Evolutionary conservation across 352 stramenopile species (phyloP).

Genomic region (Pythium volutum): DNA sequence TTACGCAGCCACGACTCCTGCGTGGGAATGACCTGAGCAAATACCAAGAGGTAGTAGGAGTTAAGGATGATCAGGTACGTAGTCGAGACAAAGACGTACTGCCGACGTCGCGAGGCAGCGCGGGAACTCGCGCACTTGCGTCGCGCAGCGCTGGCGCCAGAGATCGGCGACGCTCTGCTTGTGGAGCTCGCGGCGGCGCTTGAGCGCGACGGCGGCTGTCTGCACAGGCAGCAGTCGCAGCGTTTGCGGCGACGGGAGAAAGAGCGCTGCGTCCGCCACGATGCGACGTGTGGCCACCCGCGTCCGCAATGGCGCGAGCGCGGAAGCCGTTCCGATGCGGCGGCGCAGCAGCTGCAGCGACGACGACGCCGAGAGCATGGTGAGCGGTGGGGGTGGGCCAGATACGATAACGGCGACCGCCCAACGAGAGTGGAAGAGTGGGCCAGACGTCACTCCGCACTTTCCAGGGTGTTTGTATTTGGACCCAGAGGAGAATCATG

Average conservation of each 20-base stretch:
- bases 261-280: neutral
- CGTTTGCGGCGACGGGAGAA: neutral
- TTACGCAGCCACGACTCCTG: conserved; percentile 24
- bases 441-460: too few species aligned
- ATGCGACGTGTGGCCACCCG: neutral
- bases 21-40: neutral
- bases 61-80: neutral
- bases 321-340: neutral
- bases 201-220: conserved; percentile 9
- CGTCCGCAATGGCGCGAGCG: neutral
- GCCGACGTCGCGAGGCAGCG: conserved; percentile 21
- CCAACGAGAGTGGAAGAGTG: neutral
- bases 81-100: conserved; percentile 4
- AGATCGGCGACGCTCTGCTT: conserved; percentile 3
- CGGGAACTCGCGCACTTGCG: conserved; percentile 12
- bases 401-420: neutral
- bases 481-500: neutral
- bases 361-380: conserved; percentile 15
- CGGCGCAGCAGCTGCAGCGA: conserved; percentile 8
- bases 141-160: conserved; percentile 17
- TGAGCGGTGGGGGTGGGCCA: neutral
- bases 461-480: too few species aligned
- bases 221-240: conserved; percentile 8
- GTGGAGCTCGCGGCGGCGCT: conserved; percentile 18
- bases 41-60: neutral